Percentiles rank a stretch among this genome's conserved stretches.
phyloP scores from a whole-genome alignment of 225 moss, liverwort and hornwort genomes.

The Rhytidiadelphus loreus region DNA sequence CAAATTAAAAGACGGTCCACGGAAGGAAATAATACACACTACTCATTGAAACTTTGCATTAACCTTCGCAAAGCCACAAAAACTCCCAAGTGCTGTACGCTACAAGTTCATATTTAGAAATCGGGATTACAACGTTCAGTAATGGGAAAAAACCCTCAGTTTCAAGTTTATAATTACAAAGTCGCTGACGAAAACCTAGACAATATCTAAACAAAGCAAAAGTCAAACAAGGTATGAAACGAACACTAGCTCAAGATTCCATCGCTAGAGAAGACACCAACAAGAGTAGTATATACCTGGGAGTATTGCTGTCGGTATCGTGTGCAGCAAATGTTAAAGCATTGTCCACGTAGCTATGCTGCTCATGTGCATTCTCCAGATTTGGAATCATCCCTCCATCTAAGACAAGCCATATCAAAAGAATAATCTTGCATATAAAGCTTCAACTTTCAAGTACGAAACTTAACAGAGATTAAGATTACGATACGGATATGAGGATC shows the following conservation, averaged over 20 bases:
- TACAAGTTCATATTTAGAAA: neutral
- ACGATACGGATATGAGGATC: neutral
- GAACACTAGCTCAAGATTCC: neutral
- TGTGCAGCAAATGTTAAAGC: neutral
- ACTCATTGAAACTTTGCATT: neutral
- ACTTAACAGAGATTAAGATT: neutral
- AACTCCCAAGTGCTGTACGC: neutral
- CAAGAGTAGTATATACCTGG: slow-evolving; percentile 29
- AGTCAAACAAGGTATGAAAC: neutral
- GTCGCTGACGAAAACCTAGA: neutral
- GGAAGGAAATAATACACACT: neutral
- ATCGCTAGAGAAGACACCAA: neutral
- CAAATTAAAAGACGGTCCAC: neutral
- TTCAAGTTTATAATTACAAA: neutral
- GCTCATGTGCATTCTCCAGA: slow-evolving; percentile 19
- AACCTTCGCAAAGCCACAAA: neutral
- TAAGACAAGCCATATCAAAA: slow-evolving; percentile 3
- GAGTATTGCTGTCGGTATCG: slow-evolving; percentile 4
- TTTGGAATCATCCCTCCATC: slow-evolving; percentile 29
- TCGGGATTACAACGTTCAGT: neutral
- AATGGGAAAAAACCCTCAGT: neutral
- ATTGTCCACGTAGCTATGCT: slow-evolving; percentile 15
- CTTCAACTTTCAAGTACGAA: neutral
- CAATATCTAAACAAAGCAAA: neutral
- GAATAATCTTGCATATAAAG: neutral